Evolutionary conservation across 2,329 filamentous ascomycete genomes (phyloP), one percentile per base, ranked within the genome.

Genomic region (Calycina marina): DNA sequence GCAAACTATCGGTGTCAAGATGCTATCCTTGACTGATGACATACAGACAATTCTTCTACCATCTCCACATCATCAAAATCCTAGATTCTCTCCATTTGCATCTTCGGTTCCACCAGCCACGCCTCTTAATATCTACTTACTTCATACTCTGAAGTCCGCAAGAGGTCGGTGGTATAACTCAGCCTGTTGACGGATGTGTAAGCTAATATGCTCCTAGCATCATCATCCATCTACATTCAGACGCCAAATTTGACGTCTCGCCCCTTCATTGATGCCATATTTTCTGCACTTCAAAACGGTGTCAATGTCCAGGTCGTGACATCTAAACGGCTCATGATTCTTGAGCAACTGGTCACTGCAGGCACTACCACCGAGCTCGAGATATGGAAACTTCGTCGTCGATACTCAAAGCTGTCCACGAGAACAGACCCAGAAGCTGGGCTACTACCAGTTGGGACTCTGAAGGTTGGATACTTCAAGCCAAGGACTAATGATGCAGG

Each of bases 301-400:
- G 67, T 90, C 8, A 55, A 77, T 33, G 70, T 92, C 1, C 61
- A 61, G 5, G 65, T 86, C 26, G 60, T 79, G 5, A 84, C 79
- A 0, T 76, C 72, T 41, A 65, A 65, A 37, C 60, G 61, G 10
- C 73, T 86, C 62, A 86, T 85, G 80, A 49, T 80, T 11, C 56
- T 82, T 17, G 83, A 92, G 56, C 83, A 92, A 51, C 59, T 90
- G n/a, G 60, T 83, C 14, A 90, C 82, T 0, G 75, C 80, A 0
- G 77, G 77, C 0, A 85, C 77, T 0, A 82, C 76, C 0, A 88
- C 82, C 0, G 62, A 69, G 1, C 60, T 69, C 40, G 80, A 76
- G 39, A 48, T 90, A 4, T 60, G 57, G 16, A 63, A 58, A 28
- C 59, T 88, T 6, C 60, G 76, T 3, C 63, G 62, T 27, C 58